Evolutionary conservation across 441 rosid species (phyloP), one percentile per base, ranked within the genome.

Genomic region (Breynia disticha): DNA sequence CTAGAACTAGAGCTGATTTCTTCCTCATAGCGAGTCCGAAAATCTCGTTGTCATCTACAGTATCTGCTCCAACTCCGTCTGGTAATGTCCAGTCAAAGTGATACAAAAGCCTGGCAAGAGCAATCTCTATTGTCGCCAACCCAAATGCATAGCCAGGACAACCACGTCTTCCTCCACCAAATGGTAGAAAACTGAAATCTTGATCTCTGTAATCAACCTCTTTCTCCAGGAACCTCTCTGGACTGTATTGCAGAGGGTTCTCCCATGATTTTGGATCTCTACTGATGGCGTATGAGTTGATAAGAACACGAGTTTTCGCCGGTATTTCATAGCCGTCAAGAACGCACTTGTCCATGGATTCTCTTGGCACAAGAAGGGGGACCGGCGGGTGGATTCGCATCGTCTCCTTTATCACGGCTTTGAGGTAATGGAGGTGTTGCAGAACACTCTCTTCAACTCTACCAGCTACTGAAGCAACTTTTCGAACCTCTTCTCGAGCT

Each of bases 11-110:
- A 11, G 75, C 56, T 1, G 62, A 14, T 55, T 56, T 73, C 66
- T 67, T 79, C 66, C 75, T 79, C 0, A 67, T 68, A 39, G 76
- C 74, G 7, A 76, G 67, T 43, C 73, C 72, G 24, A 72, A 76
- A 59, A 39, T 54, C 64, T 70, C 72, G 0, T 39, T 19, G 19
- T 69, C 61, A 45, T 72, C 73, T 0, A 62, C 56, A 22, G 62
- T 52, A n/a, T 50, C 61, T 8, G 46, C 48, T 19, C 39, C 48
- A 2, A 50, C 46, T 41, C 67, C 74, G 32, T 5, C 50, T 14
- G 76, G 76, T 48, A 70, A 54, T 43, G 62, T 58, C 81, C 78
- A 63, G 18, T 73, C 69, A 7, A 70, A 72, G 56, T 70, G 70
- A 21, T 65, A 67, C 10, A 73, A 46, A 37, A 69, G 73, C 32